Evolutionary conservation across 495 filamentous ascomycete genomes (phyloP), one percentile per base, ranked within the genome.

Genomic region (Penicillium antarcticum): DNA sequence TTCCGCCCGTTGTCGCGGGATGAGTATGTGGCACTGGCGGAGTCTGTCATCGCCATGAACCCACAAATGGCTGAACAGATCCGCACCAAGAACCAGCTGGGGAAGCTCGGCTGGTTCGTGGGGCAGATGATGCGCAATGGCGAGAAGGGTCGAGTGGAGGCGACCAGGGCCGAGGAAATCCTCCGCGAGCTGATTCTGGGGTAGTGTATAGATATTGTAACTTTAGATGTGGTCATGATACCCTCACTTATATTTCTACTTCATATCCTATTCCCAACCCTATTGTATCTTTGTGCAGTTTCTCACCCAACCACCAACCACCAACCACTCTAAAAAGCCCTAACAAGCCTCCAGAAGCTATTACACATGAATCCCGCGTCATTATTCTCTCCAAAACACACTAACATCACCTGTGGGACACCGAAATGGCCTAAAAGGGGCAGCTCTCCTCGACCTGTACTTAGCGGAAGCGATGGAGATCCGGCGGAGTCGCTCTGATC

Each of bases 81-180:
- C 53, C 65, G 80, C 42, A 66, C 66, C 24, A 80, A 85, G 57
- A 80, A 81, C 26, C 81, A 87, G 47, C 76, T 82, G 42, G 86
- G 87, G 3, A 95, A 96, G 69, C 67, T 95, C 24, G 87, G 85
- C 60, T 97, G 86, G 68, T 84, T 97, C 54, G 85, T 98, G 5
- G 94, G 94, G 14, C 86, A 87, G 69, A 94, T 97, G 88, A 90
- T 98, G 79, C 78, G 81, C 41, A 70, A 73, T 32, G 86, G 89
- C 7, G 81, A 82, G 24, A 84, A 89, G 56, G 87, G 91, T 31
- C 85, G 81, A 5, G 84, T 96, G 29, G 86, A 95, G 68, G 85
- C 92, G 5, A 76, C 70, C 42, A 81, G 77, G 53, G 95, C 90
- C 0, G 85, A 87, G 72, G 72, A 68, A 52, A 71, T 85, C 16